Evolutionary conservation across 2,329 filamentous ascomycete species (phyloP), one percentile per base, ranked within the genome.

Genomic region (Phialophora chinensis): DNA sequence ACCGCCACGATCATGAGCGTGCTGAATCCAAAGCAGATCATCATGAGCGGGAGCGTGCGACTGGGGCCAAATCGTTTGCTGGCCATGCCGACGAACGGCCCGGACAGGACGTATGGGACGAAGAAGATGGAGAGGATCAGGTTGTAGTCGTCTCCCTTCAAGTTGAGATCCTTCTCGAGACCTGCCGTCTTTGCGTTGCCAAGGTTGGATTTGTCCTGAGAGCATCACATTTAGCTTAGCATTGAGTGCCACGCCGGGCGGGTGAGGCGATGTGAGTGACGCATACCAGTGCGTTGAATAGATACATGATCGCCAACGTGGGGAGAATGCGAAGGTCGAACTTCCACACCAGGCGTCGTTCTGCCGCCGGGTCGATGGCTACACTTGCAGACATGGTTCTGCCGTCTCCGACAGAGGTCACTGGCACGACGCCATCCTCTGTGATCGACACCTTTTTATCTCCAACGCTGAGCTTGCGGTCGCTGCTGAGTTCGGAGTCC

Each of bases 111-210:
- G 74, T 90, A 92, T 0, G 90, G 90, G 6, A 92, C 82, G 77
- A 90, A 93, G 81, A 93, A 93, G 69, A 93, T 87, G 60, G 83
- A 85, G 42, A 92, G 77, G 56, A 91, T 84, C 31, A 87, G 83
- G 74, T 91, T 91, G 79, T 92, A 91, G 74, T 91, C 84, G 69
- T 87, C 83, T 0, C 78, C 76, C 52, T 82, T 82, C 77, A 92
- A 88, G 35, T 85, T 75, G 23, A 91, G 78, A 72, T 77, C 74
- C 35, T 77, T 73, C 62, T 83, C 78, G 12, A 87, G 76, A 0
- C 82, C 82, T 61, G 80, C 84, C 0, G 86, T 88, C 74, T 88
- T 79, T 2, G 86, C 85, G 73, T 88, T 88, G 60, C 85, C 83
- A 47, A 85, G 72, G 69, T 85, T 85, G 44, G 79, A 78, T 71